Conservation (phyloP, 257 asterid genomes). For the Nicotiana tomentosiformis region DNA sequence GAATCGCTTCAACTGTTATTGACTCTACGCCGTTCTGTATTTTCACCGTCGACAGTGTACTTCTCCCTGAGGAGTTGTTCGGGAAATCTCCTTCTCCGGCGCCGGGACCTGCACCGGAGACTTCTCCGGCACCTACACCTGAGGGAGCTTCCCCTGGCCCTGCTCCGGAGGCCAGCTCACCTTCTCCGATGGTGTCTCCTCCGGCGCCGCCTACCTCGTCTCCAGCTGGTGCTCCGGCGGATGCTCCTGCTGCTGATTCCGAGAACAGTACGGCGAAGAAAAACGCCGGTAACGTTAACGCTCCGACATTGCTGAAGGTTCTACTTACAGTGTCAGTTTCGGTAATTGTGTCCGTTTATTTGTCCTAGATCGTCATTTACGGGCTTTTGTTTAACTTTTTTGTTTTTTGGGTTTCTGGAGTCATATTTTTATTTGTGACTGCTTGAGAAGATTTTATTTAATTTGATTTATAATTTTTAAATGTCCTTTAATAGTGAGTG, state of each 20-base stretch:
- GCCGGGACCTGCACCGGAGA: conserved; percentile 73
- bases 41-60: conserved; percentile 73
- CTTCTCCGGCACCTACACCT: conserved; percentile 67
- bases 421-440: conserved; percentile 19
- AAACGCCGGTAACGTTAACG: conserved; percentile 26
- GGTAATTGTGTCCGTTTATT: conserved; percentile 37
- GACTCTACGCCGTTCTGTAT: conserved; percentile 85
- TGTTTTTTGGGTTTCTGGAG: conserved; percentile 14
- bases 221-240: conserved; percentile 59
- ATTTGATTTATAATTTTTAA: conserved; percentile 20
- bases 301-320: conserved; percentile 34
- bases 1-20: conserved; percentile 81
- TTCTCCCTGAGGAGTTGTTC: conserved; percentile 81
- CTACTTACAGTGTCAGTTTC: conserved; percentile 43
- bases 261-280: conserved; percentile 59
- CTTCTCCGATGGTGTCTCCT: conserved; percentile 55
- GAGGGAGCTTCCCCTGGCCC: conserved; percentile 38
- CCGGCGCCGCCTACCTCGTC: conserved; percentile 74
- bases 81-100: conserved; percentile 85
- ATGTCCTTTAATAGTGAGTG: conserved; percentile 8
- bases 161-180: conserved; percentile 46
- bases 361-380: conserved; percentile 54
- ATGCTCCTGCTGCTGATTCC: conserved; percentile 55
- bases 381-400: conserved; percentile 10
- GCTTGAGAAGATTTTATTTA: conserved; percentile 17